Base-by-base conservation (phyloP, 2,329 filamentous ascomycete species). In the Sporothrix mexicana region DNA sequence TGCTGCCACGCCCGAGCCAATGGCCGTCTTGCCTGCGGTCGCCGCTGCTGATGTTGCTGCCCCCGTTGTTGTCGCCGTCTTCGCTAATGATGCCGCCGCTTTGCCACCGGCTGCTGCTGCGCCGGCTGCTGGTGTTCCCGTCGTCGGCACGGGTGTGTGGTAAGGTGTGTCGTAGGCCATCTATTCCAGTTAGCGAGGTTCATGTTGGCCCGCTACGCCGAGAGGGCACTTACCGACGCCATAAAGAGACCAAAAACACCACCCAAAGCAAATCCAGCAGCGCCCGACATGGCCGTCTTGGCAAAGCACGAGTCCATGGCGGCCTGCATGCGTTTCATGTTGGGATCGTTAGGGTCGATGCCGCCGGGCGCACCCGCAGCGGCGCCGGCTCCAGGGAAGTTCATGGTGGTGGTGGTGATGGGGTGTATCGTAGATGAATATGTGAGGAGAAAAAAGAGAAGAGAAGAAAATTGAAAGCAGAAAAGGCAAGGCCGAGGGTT, bases 151-250 rank as follows among this genome's bases (percentile, higher is more conserved):
- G 45, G 82, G 78, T 67, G 81, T 84, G 81, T 88, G 92, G 83
- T 94, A 91, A 73, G 95, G 93, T 0, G 95, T 98, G 81, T 99
- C 96, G 88, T 99, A 99, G 83, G 94, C 92, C 96, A 99, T 99
- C 94, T 97, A 75, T 10, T 9, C 12, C 17, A 1, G 36, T 59
- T 17, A 57, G 51, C 4, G 13, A 20, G 20, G 9, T 23, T 20
- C 20, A 25, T 23, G 15, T 10, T n/a, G 8, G 51, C n/a, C 51
- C 25, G 51, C 51, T 55, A 55, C 51, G 51, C 20, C n/a, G n/a
- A n/a, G n/a, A 12, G 4, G n/a, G 20, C 12, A 70, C 61, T 9
- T 90, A 97, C 94, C 79, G 93, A 96, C 74, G 95, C 94, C 95
- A 98, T 99, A 86, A 99, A 99, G 78, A 98, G 88, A 77, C 96